These are phyloP conservation scores for Olyra latifolia DNA, from an alignment of 176 grass and related monocot genomes.

Conservation along the genomic window DNA sequence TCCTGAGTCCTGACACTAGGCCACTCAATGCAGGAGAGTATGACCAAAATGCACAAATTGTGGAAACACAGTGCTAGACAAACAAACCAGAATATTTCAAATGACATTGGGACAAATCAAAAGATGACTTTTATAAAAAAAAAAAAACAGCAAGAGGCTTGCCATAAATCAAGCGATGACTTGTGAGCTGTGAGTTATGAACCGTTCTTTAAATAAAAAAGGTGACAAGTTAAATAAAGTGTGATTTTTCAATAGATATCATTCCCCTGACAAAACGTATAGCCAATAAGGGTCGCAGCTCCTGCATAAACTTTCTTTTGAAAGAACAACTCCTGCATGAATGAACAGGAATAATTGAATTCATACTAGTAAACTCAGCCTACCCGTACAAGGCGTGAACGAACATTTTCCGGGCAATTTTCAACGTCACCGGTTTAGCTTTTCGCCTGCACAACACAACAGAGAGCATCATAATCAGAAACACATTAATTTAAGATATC, in stretches of 20 bases:
- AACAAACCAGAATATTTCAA: not conserved
- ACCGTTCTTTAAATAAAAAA: not conserved
- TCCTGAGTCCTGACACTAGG: too few relatives aligned
- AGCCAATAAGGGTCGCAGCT: not conserved
- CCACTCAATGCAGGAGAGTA: not conserved
- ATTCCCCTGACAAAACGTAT: not conserved
- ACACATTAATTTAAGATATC: not conserved
- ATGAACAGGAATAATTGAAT: not conserved
- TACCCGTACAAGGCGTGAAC: constrained; percentile 68
- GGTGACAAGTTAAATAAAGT: not conserved
- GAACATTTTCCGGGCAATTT: constrained; percentile 60
- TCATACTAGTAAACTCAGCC: not conserved
- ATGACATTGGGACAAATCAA: not conserved
- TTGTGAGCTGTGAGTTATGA: not conserved
- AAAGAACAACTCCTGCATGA: not conserved
- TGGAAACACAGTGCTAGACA: not conserved
- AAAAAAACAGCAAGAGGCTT: too few relatives aligned
- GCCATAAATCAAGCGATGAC: not conserved
- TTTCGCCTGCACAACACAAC: constrained; percentile 43
- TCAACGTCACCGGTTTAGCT: constrained; percentile 54
- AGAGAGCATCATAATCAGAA: constrained; percentile 16
- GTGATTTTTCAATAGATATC: not conserved
- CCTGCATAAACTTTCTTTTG: not conserved
- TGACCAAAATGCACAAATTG: not conserved
- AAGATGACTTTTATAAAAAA: not conserved